Evolutionary conservation across 2,329 filamentous ascomycete species (phyloP).

Genomic region (Cordyceps sp.): DNA sequence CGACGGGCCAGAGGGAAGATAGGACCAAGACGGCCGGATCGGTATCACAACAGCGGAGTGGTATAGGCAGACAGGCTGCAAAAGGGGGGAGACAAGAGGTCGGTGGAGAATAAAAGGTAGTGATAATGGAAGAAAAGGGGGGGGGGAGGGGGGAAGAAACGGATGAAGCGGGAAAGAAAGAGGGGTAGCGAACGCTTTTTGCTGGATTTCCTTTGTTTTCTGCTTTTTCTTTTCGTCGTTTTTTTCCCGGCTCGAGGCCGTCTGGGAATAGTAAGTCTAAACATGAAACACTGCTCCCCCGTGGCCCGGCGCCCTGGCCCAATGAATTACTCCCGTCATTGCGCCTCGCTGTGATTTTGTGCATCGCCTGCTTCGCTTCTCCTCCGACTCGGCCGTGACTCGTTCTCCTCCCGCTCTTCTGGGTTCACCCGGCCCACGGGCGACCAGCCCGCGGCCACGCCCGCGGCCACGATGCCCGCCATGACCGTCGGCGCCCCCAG

Average conservation of each 20-base stretch:
- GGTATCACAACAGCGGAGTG: neutral
- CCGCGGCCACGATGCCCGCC: conserved; percentile 69
- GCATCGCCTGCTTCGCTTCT: conserved; percentile 2
- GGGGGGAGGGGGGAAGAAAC: neutral
- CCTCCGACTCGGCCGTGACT: conserved; percentile 2
- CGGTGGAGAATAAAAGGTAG: neutral
- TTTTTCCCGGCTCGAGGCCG: too few relatives aligned
- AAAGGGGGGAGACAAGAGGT: neutral
- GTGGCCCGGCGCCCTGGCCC: too few relatives aligned
- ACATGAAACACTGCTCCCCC: too few relatives aligned
- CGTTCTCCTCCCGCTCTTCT: conserved; percentile 10
- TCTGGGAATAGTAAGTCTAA: too few relatives aligned
- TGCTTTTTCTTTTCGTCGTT: neutral
- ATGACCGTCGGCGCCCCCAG: conserved; percentile 62
- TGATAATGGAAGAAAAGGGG: neutral
- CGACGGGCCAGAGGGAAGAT: neutral
- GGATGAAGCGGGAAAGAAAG: neutral
- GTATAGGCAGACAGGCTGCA: neutral
- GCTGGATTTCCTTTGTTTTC: too few relatives aligned
- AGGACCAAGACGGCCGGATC: too few relatives aligned
- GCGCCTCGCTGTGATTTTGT: conserved; percentile 8
- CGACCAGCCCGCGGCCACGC: conserved; percentile 62
- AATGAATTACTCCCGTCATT: conserved; percentile 11
- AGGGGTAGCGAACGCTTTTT: too few relatives aligned
- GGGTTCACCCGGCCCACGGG: conserved; percentile 37